These are phyloP conservation scores for Prunus padus DNA, from an alignment of 306 rosid genomes.

Conservation along the genomic window DNA sequence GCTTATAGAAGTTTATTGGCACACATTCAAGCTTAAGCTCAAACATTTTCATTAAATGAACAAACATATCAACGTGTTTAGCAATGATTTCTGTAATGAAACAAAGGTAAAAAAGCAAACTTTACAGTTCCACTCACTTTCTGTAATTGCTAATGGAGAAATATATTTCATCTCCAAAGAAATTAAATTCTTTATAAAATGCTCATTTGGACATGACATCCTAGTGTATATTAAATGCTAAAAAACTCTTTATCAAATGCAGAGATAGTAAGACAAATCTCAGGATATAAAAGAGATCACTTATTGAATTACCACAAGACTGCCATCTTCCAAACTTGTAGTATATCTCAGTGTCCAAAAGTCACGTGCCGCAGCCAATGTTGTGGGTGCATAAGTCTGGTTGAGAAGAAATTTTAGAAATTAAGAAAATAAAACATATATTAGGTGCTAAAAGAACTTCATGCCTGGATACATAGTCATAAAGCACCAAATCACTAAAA, in stretches of 20 bases:
- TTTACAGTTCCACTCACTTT: too few species aligned
- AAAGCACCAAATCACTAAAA: not conserved
- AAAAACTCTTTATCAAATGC: not conserved
- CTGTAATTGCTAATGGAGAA: too few species aligned
- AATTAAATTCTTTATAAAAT: too few species aligned
- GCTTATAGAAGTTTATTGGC: too few species aligned
- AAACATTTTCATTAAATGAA: too few species aligned
- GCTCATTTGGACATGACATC: too few species aligned
- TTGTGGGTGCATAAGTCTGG: slow-evolving; percentile 94
- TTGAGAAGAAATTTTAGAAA: not conserved
- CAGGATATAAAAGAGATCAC: not conserved
- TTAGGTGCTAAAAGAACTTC: not conserved
- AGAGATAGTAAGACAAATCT: not conserved
- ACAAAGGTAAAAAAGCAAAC: too few species aligned
- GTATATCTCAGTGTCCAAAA: slow-evolving; percentile 92
- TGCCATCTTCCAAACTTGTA: slow-evolving; percentile 87
- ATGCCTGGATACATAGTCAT: not conserved
- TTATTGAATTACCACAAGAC: slow-evolving; percentile 74
- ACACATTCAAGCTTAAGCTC: too few species aligned
- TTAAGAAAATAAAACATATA: not conserved
- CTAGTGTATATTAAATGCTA: too few species aligned
- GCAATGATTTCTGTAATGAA: too few species aligned
- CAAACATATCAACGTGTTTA: too few species aligned
- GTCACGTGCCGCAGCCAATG: slow-evolving; percentile 96
- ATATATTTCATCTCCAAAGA: too few species aligned